Base-by-base conservation (phyloP, 2,329 filamentous ascomycete species). In the Hypoxylon sp. region DNA sequence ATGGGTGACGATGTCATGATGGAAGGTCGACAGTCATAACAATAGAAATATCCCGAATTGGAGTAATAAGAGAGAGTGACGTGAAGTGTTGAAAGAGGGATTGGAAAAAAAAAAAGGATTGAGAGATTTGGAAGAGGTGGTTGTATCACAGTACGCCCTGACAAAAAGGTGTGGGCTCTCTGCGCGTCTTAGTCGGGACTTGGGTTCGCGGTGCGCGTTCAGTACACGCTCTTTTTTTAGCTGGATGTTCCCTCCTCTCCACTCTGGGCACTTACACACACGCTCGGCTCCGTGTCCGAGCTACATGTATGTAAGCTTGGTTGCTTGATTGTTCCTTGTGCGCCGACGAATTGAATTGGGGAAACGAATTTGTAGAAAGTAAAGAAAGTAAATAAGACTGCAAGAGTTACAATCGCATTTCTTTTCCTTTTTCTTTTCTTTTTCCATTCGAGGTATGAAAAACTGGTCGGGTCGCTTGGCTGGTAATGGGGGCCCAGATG, bases 1-100 rank as follows among this genome's bases (percentile, higher is more conserved):
- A 70, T 49, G 51, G 73, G 72, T 48, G 74, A 72, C 16, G 73
- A 72, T 42, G 60, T 72, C 73, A 76, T 76, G 52, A 56, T 74
- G 54, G 52, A 56, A 45, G 55, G 62, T 60, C 61, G 65, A 71
- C 49, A 70, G 61, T 61, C 72, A 75, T 73, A 71, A 55, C 44
- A 28, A 61, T 59, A 51, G 30, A 59, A 61, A 28, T 54, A 57
- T 18, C 32, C 55, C 42, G 60, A 16, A 18, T 40, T 57, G 45
- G 57, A 68, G 49, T 56, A 28, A 54, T 57, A 26, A n/a, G 42
- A 54, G 32, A 55, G 52, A 54, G 44, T 40, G 65, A 26, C 45
- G 54, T 32, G 45, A 56, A 44, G 45, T 74, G 68, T 55, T 70
- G 74, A 64, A 60, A 71, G 44, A 66, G 54, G 54, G 60, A 71